A percentile compares a stretch with the other conserved stretches of the same genome.
Evolutionary conservation across 805 yeast genomes (phyloP).

Genomic region (Saturnispora galanensis): DNA sequence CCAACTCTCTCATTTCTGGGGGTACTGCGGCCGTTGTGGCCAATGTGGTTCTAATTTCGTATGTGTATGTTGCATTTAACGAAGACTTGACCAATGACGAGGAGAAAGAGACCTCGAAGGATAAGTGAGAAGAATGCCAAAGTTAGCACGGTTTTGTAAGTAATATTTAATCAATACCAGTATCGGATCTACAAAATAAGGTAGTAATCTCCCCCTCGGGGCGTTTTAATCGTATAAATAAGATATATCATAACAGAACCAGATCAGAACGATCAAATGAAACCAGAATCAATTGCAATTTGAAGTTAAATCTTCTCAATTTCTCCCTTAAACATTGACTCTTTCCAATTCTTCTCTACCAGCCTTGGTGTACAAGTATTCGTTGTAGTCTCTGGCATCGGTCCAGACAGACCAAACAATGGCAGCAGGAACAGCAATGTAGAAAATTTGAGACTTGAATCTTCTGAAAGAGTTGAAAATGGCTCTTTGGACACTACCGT

Average conservation of each 20-base stretch:
- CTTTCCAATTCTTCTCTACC: slow-evolving; percentile 91
- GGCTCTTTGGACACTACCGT: slow-evolving; percentile 76
- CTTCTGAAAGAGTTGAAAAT: slow-evolving; percentile 93
- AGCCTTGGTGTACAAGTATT: slow-evolving; percentile 90
- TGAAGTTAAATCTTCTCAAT: neutral
- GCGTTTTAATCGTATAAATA: neutral
- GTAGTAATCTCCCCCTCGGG: too few species aligned
- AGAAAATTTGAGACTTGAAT: slow-evolving; percentile 75
- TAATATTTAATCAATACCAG: neutral
- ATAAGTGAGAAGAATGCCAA: neutral
- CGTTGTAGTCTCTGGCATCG: slow-evolving; percentile 81
- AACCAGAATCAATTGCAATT: too few species aligned
- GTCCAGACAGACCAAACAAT: slow-evolving; percentile 84
- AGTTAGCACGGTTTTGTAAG: too few species aligned
- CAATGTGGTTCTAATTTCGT: slow-evolving; percentile 63
- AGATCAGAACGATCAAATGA: too few species aligned
- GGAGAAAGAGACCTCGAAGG: slow-evolving; percentile 10
- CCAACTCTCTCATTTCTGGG: slow-evolving; percentile 59
- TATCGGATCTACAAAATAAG: too few species aligned
- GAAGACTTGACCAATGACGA: slow-evolving; percentile 38
- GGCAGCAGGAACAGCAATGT: slow-evolving; percentile 65
- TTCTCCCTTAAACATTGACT: slow-evolving; percentile 30
- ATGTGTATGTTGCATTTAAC: slow-evolving; percentile 62
- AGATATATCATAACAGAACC: neutral
- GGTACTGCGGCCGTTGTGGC: slow-evolving; percentile 75